Base-by-base conservation (phyloP, 1,284 basidiomycete species). In the Pulveroboletus sp. region DNA sequence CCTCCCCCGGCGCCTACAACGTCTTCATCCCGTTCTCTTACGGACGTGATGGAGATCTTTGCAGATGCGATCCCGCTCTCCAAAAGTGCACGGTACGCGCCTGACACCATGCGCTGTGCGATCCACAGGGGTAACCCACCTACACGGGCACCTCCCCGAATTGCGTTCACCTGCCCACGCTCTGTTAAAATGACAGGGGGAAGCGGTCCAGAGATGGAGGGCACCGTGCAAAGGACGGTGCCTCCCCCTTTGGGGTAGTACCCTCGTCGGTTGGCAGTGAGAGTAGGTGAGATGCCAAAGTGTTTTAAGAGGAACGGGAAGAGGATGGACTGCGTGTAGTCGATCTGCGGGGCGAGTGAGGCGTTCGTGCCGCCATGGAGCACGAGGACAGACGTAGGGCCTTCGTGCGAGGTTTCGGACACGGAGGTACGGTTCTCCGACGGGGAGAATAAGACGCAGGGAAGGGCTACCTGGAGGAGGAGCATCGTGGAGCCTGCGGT, bases 191-290 rank as follows among this genome's bases (percentile, higher is more conserved):
- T 75, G 18, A 88, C 71, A 4, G 78, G 65, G 25, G 75, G 74
- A 6, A 90, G 72, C 15, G 77, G 75, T 4, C 75, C 72, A 1
- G 65, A 39, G 3, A 74, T 64, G 0, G 80, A 76, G 2, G 72
- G 71, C 4, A 86, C 71, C 2, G 67, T 72, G 52, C 84, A 75
- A 3, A 68, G 60, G 12, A 90, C 75, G 50, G 82, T 75, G 0
- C 88, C 88, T 8, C 87, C 88, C 36, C 89, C 88, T 64, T 78
- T 83, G 0, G 88, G 87, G 62, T 74, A 87, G 72, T 89, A 90
- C 0, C 87, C 88, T 9, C 87, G 77, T 56, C 75, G 78, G 29
- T 70, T 65, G 38, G 89, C 69, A 24, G 77, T 68, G 18, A 90
- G 66, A 4, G 72, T 67, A 4, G 79, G 74, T 0, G 69, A 62